Base-by-base conservation (phyloP, 495 filamentous ascomycete species). In the Podospora tetraspora region DNA sequence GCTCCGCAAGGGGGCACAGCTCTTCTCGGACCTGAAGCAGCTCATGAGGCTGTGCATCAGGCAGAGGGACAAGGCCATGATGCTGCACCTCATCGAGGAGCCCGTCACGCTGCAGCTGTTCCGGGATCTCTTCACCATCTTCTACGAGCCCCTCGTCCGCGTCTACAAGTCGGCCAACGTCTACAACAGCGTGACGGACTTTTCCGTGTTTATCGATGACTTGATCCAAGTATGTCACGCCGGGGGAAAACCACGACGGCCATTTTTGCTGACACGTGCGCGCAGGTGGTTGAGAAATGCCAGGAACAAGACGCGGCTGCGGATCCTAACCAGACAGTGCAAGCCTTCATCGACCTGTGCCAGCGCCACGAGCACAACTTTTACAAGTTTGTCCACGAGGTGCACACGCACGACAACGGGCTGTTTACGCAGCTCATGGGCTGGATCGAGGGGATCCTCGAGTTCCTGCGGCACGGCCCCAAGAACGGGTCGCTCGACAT, bases 81-180 rank as follows among this genome's bases (percentile, higher is more conserved):
- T 99, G 95, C 82, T 97, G 59, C 88, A 87, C 69, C 92, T 97
- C 70, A 94, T 98, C 64, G 92, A 97, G 80, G 95, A 99, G 79
- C 92, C 95, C 0, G 92, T 92, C 22, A 97, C 95, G 8, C 84
- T 98, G 25, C 91, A 95, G 73, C 83, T 99, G 58, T 95, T 99
- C 84, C 88, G 93, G 57, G 96, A 98, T 71, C 87, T 99, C 59
- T 98, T 99, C 79, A 96, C 93, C 22, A 97, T 99, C 74, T 99
- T 99, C 83, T 99, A 99, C 79, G 95, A 99, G 76, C 95, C 95
- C 0, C 86, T 99, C 11, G 90, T 99, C 19, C 86, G 95, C 23
- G 95, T 99, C 0, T 99, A 99, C 82, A 99, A 98, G 80, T 97
- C 94, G 24, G 95, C 95, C 70, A 99, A 98, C 72, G 95, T 99